Evolutionary conservation across 805 yeast genomes (phyloP).

Genomic region (Priceomyces castillae): DNA sequence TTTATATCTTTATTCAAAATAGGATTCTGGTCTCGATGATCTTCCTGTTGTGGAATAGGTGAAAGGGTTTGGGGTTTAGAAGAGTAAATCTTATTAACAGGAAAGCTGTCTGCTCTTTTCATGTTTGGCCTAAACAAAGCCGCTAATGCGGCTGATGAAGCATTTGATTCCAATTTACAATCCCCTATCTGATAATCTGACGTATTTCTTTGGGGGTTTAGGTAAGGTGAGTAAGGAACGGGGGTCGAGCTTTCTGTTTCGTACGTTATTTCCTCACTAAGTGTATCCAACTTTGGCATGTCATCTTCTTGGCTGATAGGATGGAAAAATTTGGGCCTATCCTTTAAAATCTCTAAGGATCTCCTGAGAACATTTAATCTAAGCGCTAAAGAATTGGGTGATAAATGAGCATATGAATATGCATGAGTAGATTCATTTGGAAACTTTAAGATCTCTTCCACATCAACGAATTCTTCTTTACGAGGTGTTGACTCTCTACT

Average conservation of each 20-base stretch:
- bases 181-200: slow-evolving; percentile 14
- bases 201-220: slow-evolving; percentile 13
- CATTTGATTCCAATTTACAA: slow-evolving; percentile 37
- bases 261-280: background rate
- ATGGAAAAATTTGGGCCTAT: slow-evolving; percentile 52
- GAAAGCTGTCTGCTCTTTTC: slow-evolving; percentile 37
- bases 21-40: slow-evolving; percentile 8
- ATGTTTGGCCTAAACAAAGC: slow-evolving; percentile 41
- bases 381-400: slow-evolving; percentile 77
- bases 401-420: slow-evolving; percentile 77
- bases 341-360: slow-evolving; percentile 69
- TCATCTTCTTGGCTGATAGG: slow-evolving; percentile 13
- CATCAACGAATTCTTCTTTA: slow-evolving; percentile 4
- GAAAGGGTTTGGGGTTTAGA: background rate
- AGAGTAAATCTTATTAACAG: slow-evolving; percentile 20
- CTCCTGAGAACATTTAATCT: slow-evolving; percentile 71
- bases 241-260: background rate
- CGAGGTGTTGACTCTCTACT: background rate
- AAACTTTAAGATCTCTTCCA: slow-evolving; percentile 51
- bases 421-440: slow-evolving; percentile 82
- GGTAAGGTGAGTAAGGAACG: slow-evolving; percentile 3
- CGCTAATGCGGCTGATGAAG: slow-evolving; percentile 47
- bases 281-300: background rate
- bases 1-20: slow-evolving; percentile 42
- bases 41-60: background rate